phyloP scores from a whole-genome alignment of 169 alveolate genomes.

The Cryptosporidium meleagridis region DNA sequence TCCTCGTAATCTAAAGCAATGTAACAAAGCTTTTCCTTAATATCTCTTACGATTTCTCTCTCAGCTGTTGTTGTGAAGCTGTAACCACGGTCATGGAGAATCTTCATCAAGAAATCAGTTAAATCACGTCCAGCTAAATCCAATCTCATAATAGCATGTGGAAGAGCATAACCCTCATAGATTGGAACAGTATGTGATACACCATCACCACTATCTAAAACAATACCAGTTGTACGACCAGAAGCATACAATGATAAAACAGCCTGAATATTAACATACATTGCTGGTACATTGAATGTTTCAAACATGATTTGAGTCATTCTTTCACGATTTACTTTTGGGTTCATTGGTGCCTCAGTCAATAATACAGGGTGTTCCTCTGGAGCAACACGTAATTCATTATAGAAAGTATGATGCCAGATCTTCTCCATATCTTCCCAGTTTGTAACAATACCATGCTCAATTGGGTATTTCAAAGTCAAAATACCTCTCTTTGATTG shows the following conservation, averaged over 20 bases:
- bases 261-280: conserved; percentile 97
- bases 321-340: conserved; percentile 96
- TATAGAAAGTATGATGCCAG: conserved; percentile 98
- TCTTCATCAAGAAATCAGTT: conserved; percentile 93
- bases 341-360: conserved; percentile 98
- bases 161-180: conserved; percentile 98
- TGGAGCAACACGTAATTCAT: conserved; percentile 96
- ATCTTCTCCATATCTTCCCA: conserved; percentile 99
- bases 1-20: conserved; percentile 96
- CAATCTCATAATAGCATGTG: conserved; percentile 95
- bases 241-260: conserved; percentile 98
- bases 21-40: conserved; percentile 97
- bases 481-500: conserved; percentile 97
- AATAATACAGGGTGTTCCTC: conserved; percentile 96
- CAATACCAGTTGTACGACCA: conserved; percentile 99
- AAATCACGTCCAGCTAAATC: conserved; percentile 99
- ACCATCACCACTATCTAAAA: conserved; percentile 99
- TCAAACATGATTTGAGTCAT: conserved; percentile 98
- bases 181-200: conserved; percentile 99
- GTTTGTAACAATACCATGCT: conserved; percentile 98
- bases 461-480: conserved; percentile 97
- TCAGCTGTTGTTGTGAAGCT: conserved; percentile 97
- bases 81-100: conserved; percentile 96
- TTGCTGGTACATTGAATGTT: conserved; percentile 97
- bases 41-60: conserved; percentile 96